Percentiles rank a stretch among this genome's conserved stretches.
Conservation (phyloP, 2,329 filamentous ascomycete genomes). For the Beauveria brongniartii region DNA sequence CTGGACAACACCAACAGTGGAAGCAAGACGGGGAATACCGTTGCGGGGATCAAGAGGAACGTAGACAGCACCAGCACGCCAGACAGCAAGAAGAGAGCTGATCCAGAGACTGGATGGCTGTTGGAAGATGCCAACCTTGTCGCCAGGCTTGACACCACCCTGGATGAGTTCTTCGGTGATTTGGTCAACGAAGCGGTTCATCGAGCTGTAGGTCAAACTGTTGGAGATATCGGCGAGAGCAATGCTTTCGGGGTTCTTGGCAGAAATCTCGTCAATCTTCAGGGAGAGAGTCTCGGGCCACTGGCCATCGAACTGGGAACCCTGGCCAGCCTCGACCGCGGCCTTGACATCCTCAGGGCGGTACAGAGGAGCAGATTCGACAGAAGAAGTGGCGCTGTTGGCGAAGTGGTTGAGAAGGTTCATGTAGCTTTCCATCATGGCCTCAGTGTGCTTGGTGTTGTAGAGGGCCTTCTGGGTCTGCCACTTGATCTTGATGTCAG, state of each 20-base stretch:
- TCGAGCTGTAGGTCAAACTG: conserved; percentile 5
- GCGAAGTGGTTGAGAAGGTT: conserved; percentile 13
- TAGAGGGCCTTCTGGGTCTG: conserved; percentile 16
- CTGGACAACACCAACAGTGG: conserved; percentile 17
- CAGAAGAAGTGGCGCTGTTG: conserved; percentile 23
- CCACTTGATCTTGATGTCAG: conserved; percentile 12
- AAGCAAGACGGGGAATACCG: conserved; percentile 9
- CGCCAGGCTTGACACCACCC: conserved; percentile 15
- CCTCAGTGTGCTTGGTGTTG: conserved; percentile 10
- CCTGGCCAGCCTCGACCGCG: conserved; percentile 5
- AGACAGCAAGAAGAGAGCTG: conserved; percentile 32
- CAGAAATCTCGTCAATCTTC: conserved; percentile 6
- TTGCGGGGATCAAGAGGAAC: conserved; percentile 31
- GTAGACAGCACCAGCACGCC: conserved; percentile 28
- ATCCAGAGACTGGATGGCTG: conserved; percentile 27
- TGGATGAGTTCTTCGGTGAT: conserved; percentile 3
- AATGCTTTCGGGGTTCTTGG: not conserved
- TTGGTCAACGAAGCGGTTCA: conserved; percentile 8
- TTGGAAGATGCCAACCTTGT: conserved; percentile 14
- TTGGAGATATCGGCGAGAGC: not conserved
- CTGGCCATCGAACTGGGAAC: conserved; percentile 2
- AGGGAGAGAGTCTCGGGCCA: conserved; percentile 9
- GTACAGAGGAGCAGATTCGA: conserved; percentile 9
- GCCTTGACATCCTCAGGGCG: conserved; percentile 5
- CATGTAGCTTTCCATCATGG: conserved; percentile 13